Evolutionary conservation across 2,329 filamentous ascomycete species (phyloP).

Genomic region (Zymoseptoria brevis): DNA sequence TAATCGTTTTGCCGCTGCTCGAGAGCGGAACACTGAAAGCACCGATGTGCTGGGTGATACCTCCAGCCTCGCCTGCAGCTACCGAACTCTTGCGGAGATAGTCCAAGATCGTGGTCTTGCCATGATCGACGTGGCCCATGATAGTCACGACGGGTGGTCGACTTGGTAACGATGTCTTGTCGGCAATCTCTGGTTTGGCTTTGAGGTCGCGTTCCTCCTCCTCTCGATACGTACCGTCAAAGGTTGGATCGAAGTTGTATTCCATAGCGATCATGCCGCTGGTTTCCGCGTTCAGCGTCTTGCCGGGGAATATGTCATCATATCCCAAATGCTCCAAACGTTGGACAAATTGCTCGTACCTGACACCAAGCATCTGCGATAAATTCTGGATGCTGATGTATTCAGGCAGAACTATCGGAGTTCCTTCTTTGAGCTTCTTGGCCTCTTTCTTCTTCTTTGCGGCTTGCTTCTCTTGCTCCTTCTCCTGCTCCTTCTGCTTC

Average conservation of each 20-base stretch:
- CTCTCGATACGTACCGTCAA: conserved; percentile 41
- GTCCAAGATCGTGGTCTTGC: conserved; percentile 93
- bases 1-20: conserved; percentile 72
- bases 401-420: conserved; percentile 71
- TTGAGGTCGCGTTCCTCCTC: conserved; percentile 62
- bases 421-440: conserved; percentile 34
- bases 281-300: conserved; percentile 83
- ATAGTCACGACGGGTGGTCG: conserved; percentile 95
- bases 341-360: conserved; percentile 59
- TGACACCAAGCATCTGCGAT: conserved; percentile 65
- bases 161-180: conserved; percentile 58
- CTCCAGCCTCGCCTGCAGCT: conserved; percentile 83
- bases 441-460: conserved; percentile 21
- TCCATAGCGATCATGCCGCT: conserved; percentile 85
- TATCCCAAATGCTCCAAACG: conserved; percentile 84
- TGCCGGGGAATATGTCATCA: conserved; percentile 71
- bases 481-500: conserved; percentile 14
- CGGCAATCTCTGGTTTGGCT: conserved; percentile 59
- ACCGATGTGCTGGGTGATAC: conserved; percentile 97
- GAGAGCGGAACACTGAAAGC: conserved; percentile 85
- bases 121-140: conserved; percentile 98
- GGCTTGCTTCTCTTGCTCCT: conserved; percentile 17
- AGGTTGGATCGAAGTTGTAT: conserved; percentile 80
- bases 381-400: conserved; percentile 85
- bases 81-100: conserved; percentile 89